These are phyloP conservation scores for Penicillium pulvis DNA, from an alignment of 495 filamentous ascomycete genomes.

Conservation along the genomic window DNA sequence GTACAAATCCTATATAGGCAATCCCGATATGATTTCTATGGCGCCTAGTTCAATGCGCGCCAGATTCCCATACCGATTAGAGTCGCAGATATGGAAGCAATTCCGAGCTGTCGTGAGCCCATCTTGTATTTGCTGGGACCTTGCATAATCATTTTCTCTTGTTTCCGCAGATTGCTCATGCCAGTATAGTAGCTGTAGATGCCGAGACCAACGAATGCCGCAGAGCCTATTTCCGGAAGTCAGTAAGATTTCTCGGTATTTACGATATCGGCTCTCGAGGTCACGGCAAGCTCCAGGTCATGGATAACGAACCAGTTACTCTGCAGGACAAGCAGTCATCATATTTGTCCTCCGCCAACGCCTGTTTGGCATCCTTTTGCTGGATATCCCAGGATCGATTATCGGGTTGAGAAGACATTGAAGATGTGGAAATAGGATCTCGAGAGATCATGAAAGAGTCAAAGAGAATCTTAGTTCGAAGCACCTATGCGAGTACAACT, in stretches of 20 bases:
- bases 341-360: slow-evolving; percentile 62
- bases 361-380: slow-evolving; percentile 43
- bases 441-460: background rate
- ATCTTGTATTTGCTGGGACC: slow-evolving; percentile 77
- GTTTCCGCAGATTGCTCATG: slow-evolving; percentile 69
- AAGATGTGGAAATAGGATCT: background rate
- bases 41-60: slow-evolving; percentile 54
- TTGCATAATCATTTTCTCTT: slow-evolving; percentile 67
- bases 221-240: slow-evolving; percentile 58
- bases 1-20: background rate
- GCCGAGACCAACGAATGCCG: slow-evolving; percentile 87
- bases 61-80: slow-evolving; percentile 71
- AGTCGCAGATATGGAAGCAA: slow-evolving; percentile 68
- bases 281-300: background rate
- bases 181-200: slow-evolving; percentile 85
- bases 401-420: slow-evolving; percentile 28
- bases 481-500: background rate
- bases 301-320: slow-evolving; percentile 58
- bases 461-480: background rate
- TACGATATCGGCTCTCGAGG: background rate
- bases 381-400: slow-evolving; percentile 29
- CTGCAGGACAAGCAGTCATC: slow-evolving; percentile 72
- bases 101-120: slow-evolving; percentile 66
- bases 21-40: background rate
- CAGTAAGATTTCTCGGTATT: slow-evolving; percentile 3